phyloP scores from a whole-genome alignment of 345 rosid species.

The Brassica carinata region DNA sequence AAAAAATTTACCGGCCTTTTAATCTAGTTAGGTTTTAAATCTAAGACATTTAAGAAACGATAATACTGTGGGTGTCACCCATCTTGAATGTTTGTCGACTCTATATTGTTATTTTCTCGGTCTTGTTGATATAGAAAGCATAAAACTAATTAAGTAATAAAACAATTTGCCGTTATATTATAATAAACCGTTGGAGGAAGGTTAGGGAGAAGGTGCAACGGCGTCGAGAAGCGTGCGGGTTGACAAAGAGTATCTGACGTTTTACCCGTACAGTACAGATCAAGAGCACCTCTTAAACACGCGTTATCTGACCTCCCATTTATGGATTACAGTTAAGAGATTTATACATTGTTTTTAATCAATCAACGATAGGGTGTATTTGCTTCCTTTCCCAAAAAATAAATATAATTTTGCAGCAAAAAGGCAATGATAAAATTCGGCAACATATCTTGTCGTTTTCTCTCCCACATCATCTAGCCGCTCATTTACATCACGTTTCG shows the following conservation, averaged over 20 bases:
- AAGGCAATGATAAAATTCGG: conserved; percentile 32
- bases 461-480: conserved; percentile 23
- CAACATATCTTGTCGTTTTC: conserved; percentile 39
- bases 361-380: conserved; percentile 23
- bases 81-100: not conserved
- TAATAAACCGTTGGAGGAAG: conserved; percentile 23
- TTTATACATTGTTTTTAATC: not conserved
- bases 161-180: too few species aligned
- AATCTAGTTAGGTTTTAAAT: not conserved
- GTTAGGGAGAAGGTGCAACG: conserved; percentile 28
- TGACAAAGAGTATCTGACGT: conserved; percentile 6
- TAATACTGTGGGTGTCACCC: not conserved
- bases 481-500: conserved; percentile 33
- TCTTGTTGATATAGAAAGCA: not conserved
- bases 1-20: too few species aligned
- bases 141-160: not conserved
- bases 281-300: not conserved
- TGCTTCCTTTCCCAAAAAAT: not conserved
- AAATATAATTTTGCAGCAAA: conserved; percentile 5
- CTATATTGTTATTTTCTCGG: not conserved
- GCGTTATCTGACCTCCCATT: not conserved
- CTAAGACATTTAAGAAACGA: not conserved
- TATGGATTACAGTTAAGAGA: conserved; percentile 21
- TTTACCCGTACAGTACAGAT: conserved; percentile 30
- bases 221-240: conserved; percentile 23